Percentiles rank a stretch among this genome's conserved stretches.
phyloP scores from a whole-genome alignment of 257 asterid genomes.

The Ligustrum vulgare region DNA sequence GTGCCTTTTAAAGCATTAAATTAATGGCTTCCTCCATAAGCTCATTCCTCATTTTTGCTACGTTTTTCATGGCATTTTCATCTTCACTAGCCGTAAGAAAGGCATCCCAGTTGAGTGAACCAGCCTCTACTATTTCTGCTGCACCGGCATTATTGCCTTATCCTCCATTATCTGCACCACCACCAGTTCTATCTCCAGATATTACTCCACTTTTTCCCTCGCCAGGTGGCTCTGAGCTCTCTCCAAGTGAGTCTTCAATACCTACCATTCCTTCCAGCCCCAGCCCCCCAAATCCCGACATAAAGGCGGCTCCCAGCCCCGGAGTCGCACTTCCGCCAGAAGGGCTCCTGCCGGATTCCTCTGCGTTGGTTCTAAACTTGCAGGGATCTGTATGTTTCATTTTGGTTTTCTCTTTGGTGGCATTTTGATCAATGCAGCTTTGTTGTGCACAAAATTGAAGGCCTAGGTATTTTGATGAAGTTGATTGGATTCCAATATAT shows the following conservation, averaged over 20 bases:
- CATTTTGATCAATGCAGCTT: slow-evolving; percentile 36
- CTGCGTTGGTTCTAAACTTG: slow-evolving; percentile 32
- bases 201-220: slow-evolving; percentile 74
- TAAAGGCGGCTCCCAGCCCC: slow-evolving; percentile 54
- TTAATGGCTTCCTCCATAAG: slow-evolving; percentile 46
- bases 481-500: background rate
- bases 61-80: slow-evolving; percentile 33
- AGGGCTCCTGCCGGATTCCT: slow-evolving; percentile 44
- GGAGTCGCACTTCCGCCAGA: slow-evolving; percentile 44
- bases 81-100: slow-evolving; percentile 18
- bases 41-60: slow-evolving; percentile 23
- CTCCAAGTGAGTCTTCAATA: slow-evolving; percentile 66
- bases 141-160: slow-evolving; percentile 79
- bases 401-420: slow-evolving; percentile 31
- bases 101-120: slow-evolving; percentile 19
- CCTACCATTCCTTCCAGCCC: slow-evolving; percentile 88
- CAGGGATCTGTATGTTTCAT: slow-evolving; percentile 27
- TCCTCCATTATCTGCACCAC: slow-evolving; percentile 52
- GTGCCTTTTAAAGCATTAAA: slow-evolving; percentile 24
- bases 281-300: slow-evolving; percentile 98
- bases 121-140: slow-evolving; percentile 75
- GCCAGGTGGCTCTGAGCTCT: slow-evolving; percentile 62
- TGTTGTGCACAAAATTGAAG: slow-evolving; percentile 16
- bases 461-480: background rate
- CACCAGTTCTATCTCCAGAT: slow-evolving; percentile 73